Evolutionary conservation across 148 eudicot species (phyloP).

Genomic region (Rhododendron mucronatum): DNA sequence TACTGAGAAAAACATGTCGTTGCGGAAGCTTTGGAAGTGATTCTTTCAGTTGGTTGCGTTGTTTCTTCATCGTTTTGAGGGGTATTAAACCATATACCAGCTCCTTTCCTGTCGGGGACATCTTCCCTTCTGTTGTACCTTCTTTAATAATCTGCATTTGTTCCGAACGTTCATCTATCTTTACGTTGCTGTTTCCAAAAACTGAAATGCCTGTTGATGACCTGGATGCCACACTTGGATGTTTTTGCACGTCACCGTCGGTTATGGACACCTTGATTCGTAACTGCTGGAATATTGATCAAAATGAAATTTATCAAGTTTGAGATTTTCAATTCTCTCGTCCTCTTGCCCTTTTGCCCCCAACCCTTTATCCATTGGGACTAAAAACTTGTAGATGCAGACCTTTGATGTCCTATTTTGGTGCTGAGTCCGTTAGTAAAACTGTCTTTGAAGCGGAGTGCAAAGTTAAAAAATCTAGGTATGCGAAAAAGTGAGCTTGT

Average conservation of each 20-base stretch:
- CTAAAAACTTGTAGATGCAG: neutral
- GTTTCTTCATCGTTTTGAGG: neutral
- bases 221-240: neutral
- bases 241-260: neutral
- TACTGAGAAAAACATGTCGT: conserved; percentile 46
- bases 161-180: neutral
- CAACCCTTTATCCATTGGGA: neutral
- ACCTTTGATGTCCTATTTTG: neutral
- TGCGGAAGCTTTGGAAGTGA: conserved; percentile 43
- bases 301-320: neutral
- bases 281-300: neutral
- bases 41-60: neutral
- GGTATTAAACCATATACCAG: neutral
- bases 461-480: neutral
- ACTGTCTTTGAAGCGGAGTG: neutral
- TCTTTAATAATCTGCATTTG: neutral
- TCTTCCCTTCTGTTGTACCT: neutral
- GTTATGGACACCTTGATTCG: neutral
- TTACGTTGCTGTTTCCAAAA: neutral
- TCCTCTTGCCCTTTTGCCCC: neutral
- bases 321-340: neutral
- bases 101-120: neutral
- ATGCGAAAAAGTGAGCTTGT: neutral
- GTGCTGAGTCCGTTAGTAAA: neutral
- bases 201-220: neutral